These are phyloP conservation scores for Debaryomyces hansenii DNA, from an alignment of 805 yeast species.

Conservation along the genomic window DNA sequence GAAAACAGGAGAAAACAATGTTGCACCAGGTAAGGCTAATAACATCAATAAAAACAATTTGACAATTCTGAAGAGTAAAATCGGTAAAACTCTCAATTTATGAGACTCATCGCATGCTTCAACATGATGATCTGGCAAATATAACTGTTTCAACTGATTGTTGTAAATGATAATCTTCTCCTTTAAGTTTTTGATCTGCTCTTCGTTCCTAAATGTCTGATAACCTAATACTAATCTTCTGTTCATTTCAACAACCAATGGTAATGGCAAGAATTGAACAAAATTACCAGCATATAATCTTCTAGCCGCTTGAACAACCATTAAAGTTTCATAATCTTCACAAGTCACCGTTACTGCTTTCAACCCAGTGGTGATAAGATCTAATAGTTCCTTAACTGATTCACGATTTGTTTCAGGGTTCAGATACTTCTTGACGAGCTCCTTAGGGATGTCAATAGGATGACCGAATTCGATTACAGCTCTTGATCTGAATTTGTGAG, in stretches of 20 bases:
- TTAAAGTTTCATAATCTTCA: constrained; percentile 84
- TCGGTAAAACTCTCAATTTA: constrained; percentile 46
- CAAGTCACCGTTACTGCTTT: constrained; percentile 85
- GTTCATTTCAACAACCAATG: constrained; percentile 86
- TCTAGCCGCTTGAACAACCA: constrained; percentile 89
- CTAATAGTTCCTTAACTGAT: constrained; percentile 72
- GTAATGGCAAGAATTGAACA: constrained; percentile 69
- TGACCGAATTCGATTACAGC: constrained; percentile 94
- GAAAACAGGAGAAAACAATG: constrained; percentile 87
- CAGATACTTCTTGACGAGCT: constrained; percentile 63
- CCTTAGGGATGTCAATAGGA: constrained; percentile 64
- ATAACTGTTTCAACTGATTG: constrained; percentile 47
- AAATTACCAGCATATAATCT: constrained; percentile 80
- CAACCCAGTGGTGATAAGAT: constrained; percentile 68
- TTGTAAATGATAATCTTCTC: constrained; percentile 71
- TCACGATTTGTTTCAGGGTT: constrained; percentile 67
- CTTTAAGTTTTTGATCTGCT: constrained; percentile 60
- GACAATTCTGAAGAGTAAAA: constrained; percentile 57
- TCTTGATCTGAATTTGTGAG: constrained; percentile 91
- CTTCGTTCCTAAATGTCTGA: constrained; percentile 68
- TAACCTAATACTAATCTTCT: constrained; percentile 84
- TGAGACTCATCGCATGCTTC: constrained; percentile 54
- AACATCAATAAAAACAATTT: constrained; percentile 57
- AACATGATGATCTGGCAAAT: constrained; percentile 61
- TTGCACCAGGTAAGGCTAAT: constrained; percentile 83